phyloP scores from a whole-genome alignment of 805 yeast genomes.

The Candida ovalis region DNA sequence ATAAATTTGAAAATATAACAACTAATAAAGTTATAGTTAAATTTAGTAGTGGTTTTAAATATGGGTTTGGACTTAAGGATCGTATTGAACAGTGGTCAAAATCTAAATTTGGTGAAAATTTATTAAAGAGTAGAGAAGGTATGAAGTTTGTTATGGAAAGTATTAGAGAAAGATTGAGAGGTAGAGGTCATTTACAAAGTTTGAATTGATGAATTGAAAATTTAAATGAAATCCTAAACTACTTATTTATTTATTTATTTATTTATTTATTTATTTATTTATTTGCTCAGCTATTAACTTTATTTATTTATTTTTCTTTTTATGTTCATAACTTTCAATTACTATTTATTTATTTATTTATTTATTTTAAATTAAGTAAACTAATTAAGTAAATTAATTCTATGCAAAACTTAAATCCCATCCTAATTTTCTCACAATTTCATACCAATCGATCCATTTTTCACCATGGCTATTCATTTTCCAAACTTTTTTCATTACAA shows the following conservation, averaged over 20 bases:
- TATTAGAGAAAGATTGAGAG: constrained; percentile 21
- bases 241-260: neutral
- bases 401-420: constrained; percentile 81
- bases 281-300: neutral
- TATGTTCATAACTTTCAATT: neutral
- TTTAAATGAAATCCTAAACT: neutral
- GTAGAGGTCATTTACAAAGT: neutral
- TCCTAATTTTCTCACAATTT: constrained; percentile 57
- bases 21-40: constrained; percentile 50
- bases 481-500: constrained; percentile 49
- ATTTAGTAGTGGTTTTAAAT: constrained; percentile 64
- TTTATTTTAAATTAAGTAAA: neutral
- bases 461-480: constrained; percentile 47
- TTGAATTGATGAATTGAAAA: neutral
- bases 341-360: neutral
- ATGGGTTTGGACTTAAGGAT: constrained; percentile 55
- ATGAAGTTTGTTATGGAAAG: constrained; percentile 71
- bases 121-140: constrained; percentile 64
- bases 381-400: neutral
- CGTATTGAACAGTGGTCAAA: constrained; percentile 83
- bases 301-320: neutral
- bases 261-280: constrained; percentile 1
- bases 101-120: constrained; percentile 62
- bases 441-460: constrained; percentile 69
- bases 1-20: constrained; percentile 32